These are phyloP conservation scores for Eucalyptus rudis DNA, from an alignment of 345 rosid genomes.

Conservation along the genomic window DNA sequence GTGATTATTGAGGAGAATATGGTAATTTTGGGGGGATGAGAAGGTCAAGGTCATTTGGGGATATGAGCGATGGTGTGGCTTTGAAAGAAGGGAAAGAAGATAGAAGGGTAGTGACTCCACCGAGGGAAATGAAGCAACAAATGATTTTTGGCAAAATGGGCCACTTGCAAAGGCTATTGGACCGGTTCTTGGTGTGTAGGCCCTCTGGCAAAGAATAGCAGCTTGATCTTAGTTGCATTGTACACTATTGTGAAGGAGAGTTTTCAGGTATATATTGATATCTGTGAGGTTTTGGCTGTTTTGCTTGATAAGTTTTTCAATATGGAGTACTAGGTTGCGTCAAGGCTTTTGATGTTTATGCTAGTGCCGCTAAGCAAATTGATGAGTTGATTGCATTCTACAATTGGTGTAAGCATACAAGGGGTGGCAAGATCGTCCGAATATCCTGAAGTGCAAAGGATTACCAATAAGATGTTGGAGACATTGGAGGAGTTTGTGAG, in stretches of 20 bases:
- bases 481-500: conserved; percentile 66
- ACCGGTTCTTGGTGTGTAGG: conserved; percentile 54
- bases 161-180: conserved; percentile 42
- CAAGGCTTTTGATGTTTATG: conserved; percentile 60
- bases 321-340: conserved; percentile 59
- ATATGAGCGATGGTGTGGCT: conserved; percentile 29
- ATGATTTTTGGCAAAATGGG: conserved; percentile 54
- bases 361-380: conserved; percentile 57
- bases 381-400: conserved; percentile 63
- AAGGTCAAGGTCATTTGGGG: conserved; percentile 69
- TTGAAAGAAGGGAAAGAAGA: conserved; percentile 62
- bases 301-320: conserved; percentile 59
- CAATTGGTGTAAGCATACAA: conserved; percentile 59
- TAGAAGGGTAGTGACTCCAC: conserved; percentile 28
- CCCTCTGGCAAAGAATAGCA: conserved; percentile 50
- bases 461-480: conserved; percentile 50
- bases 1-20: conserved; percentile 12
- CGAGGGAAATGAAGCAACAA: conserved; percentile 61
- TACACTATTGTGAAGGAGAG: conserved; percentile 68
- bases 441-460: conserved; percentile 74
- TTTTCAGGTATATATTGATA: conserved; percentile 52
- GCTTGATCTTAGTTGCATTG: conserved; percentile 52
- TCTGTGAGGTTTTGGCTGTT: conserved; percentile 54
- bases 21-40: conserved; percentile 18
- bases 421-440: conserved; percentile 76